These are phyloP conservation scores for Trypanosoma cruzi DNA, from an alignment of 208 protist genomes.

Conservation along the genomic window DNA sequence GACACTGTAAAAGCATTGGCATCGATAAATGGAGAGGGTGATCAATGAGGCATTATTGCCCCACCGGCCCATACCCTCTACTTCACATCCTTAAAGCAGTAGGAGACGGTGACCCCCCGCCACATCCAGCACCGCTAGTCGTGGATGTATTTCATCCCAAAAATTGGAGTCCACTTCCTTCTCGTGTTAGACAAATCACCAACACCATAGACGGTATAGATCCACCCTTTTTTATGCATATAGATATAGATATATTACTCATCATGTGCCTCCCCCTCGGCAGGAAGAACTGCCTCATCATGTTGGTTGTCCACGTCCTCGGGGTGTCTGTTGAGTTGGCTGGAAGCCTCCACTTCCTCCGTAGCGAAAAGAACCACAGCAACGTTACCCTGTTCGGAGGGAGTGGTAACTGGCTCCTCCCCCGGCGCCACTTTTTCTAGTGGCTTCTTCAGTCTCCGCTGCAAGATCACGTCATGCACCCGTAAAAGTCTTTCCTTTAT, in stretches of 20 bases:
- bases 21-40: neutral
- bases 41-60: neutral
- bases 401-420: neutral
- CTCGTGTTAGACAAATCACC: neutral
- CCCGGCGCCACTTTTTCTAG: neutral
- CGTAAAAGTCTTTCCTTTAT: constrained; percentile 13
- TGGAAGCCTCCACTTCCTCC: neutral
- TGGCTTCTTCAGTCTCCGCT: neutral
- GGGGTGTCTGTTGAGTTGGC: neutral
- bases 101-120: neutral
- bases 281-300: neutral
- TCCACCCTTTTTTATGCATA: neutral
- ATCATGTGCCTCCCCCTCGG: neutral
- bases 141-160: neutral
- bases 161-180: neutral
- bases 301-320: neutral
- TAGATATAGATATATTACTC: too few species aligned
- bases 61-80: neutral
- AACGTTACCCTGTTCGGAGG: neutral
- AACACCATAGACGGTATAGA: neutral
- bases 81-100: neutral
- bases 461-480: neutral
- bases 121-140: neutral
- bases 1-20: neutral
- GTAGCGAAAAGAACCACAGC: neutral